Evolutionary conservation across 108 stramenopile species (phyloP), one percentile per base, ranked within the genome.

Genomic region (Pseudonitzschia multiseries): DNA sequence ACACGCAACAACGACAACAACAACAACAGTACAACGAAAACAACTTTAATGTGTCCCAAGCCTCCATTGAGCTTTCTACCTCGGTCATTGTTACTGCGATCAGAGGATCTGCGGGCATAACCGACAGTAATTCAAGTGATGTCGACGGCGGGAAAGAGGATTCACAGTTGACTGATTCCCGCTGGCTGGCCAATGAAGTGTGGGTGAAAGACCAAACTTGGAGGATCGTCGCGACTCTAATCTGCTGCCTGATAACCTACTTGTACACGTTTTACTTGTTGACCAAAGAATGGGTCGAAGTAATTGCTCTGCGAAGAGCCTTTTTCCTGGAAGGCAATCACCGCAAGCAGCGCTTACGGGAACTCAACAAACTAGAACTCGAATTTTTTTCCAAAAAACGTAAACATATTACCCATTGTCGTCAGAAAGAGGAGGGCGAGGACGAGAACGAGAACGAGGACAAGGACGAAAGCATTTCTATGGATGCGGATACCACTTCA

Each of bases 241-340:
- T 29, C 12, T 61, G 14, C 29, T 72, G 77, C 33, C 10, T 65
- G 13, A n/a, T 9, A 10, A 61, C 40, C 40, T 57, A 36, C 24
- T 0, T 31, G 9, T 61, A 61, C 26, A 27, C 26, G 26, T 32
- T 59, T 20, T 71, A 76, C 0, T 65, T 65, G 32, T 14, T 65
- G 4, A 24, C 22, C 32, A 15, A 44, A 13, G 65, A 65, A 43
- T 93, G 89, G 87, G 73, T 70, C 46, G 79, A 86, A 52, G 75
- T 80, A 33, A 74, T 90, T 62, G 86, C 82, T 8, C 41, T 93
- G 60, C 69, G 92, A 20, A 75, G 89, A 41, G 83, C 86, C 46
- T 93, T 89, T 64, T 93, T 90, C 62, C 72, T 90, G 22, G 92
- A 93, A 74, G 74, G 68, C 2, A 79, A 85, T 84, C 82, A 86